Conservation (phyloP, 345 rosid species). For the Carallia brachiata region DNA sequence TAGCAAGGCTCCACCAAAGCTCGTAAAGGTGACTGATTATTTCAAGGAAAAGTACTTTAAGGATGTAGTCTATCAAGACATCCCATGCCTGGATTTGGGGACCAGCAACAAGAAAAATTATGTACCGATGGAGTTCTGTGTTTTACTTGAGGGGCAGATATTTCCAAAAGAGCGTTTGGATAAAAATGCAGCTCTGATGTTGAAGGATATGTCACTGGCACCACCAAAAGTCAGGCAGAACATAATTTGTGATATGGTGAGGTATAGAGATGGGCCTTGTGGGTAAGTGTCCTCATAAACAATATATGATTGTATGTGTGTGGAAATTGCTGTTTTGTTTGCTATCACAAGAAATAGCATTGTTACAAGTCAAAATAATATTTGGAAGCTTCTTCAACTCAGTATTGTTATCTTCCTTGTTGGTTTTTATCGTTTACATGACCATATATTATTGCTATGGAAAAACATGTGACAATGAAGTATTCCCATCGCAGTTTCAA, state of each 20-base stretch:
- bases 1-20: conserved; percentile 30
- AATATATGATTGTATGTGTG: no score
- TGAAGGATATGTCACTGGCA: conserved; percentile 55
- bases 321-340: background rate
- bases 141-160: conserved; percentile 71
- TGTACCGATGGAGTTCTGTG: conserved; percentile 85
- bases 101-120: conserved; percentile 43
- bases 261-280: conserved; percentile 53
- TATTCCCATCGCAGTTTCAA: no score
- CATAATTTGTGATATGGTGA: conserved; percentile 49
- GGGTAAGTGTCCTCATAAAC: conserved; percentile 38
- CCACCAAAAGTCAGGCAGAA: conserved; percentile 38
- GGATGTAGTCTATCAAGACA: conserved; percentile 42
- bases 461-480: no score
- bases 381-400: no score
- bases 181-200: conserved; percentile 27
- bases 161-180: conserved; percentile 70
- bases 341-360: background rate
- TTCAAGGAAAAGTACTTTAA: conserved; percentile 51
- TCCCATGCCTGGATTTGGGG: conserved; percentile 76
- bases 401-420: no score
- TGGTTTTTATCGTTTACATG: no score
- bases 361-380: no score
- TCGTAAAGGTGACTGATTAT: conserved; percentile 47
- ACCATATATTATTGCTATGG: no score